These are phyloP conservation scores for Sporothrix inflata DNA, from an alignment of 2,329 filamentous ascomycete species.

Conservation along the genomic window DNA sequence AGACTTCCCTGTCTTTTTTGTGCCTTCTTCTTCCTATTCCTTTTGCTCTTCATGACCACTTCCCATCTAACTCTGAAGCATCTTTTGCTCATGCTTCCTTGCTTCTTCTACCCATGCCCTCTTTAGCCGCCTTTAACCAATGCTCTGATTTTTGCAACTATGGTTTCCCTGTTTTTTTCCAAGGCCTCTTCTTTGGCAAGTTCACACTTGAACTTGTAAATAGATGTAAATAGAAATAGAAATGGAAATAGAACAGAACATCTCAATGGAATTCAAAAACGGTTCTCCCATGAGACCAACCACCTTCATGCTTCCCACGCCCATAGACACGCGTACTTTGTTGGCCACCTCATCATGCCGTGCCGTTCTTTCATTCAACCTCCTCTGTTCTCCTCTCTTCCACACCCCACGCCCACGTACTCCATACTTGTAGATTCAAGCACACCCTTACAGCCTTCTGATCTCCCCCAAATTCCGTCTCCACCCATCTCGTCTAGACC, in stretches of 20 bases:
- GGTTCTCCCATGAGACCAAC: neutral
- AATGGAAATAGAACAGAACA: too few species aligned
- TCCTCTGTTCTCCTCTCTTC: neutral
- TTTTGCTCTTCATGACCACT: neutral
- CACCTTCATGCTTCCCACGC: neutral
- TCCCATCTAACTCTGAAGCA: too few species aligned
- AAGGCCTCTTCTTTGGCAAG: too few species aligned
- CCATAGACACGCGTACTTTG: neutral
- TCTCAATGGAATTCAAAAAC: neutral
- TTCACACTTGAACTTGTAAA: too few species aligned
- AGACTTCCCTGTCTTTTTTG: neutral
- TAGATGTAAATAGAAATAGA: too few species aligned
- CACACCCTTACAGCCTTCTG: neutral
- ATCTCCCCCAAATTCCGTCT: neutral
- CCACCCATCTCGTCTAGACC: constrained; percentile 5
- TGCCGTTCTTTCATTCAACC: neutral
- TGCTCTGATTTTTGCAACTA: too few species aligned
- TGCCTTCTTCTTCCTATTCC: neutral
- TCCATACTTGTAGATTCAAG: too few species aligned
- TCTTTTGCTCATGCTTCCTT: too few species aligned
- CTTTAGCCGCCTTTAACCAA: too few species aligned
- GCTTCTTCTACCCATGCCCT: too few species aligned
- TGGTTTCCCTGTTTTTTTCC: too few species aligned
- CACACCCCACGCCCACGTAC: neutral
- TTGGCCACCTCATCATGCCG: neutral